A percentile compares a stretch with the other conserved stretches of the same genome.
These are phyloP conservation scores for Clarireedia paspali DNA, from an alignment of 2,329 filamentous ascomycete species.

Conservation along the genomic window DNA sequence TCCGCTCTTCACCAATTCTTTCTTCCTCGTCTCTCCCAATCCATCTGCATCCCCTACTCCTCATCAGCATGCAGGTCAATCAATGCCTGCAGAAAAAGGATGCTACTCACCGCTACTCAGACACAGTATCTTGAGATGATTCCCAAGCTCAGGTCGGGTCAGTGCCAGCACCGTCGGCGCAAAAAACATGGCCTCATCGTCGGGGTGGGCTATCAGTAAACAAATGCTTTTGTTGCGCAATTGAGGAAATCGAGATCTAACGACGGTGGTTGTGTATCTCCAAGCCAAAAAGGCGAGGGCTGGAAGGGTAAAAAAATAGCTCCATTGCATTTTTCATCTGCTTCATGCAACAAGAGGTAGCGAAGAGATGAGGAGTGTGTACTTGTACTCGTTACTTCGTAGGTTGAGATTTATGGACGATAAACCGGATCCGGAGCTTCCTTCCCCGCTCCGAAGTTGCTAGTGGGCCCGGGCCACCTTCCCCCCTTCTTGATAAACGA, in stretches of 20 bases:
- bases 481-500: too few species aligned
- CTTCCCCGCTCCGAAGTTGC: too few species aligned
- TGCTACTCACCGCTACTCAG: conserved; percentile 63
- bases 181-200: conserved; percentile 99
- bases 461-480: too few species aligned
- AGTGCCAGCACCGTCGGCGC: conserved; percentile 81
- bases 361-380: not conserved
- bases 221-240: conserved; percentile 80
- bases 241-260: conserved; percentile 49
- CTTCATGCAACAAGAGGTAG: not conserved
- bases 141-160: conserved; percentile 69
- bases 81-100: not conserved
- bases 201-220: conserved; percentile 90
- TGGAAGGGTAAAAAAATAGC: conserved; percentile 27
- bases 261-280: conserved; percentile 30
- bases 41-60: conserved; percentile 71
- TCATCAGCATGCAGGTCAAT: conserved; percentile 15
- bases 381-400: not conserved
- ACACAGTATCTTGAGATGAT: conserved; percentile 91
- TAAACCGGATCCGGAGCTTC: too few species aligned
- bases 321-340: conserved; percentile 22
- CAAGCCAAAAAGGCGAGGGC: conserved; percentile 33
- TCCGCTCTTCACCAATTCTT: conserved; percentile 77
- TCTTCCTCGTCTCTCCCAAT: conserved; percentile 72
- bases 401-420: not conserved